Evolutionary conservation across 257 asterid species (phyloP), one percentile per base, ranked within the genome.

Genomic region (Salvia miltiorrhiza): DNA sequence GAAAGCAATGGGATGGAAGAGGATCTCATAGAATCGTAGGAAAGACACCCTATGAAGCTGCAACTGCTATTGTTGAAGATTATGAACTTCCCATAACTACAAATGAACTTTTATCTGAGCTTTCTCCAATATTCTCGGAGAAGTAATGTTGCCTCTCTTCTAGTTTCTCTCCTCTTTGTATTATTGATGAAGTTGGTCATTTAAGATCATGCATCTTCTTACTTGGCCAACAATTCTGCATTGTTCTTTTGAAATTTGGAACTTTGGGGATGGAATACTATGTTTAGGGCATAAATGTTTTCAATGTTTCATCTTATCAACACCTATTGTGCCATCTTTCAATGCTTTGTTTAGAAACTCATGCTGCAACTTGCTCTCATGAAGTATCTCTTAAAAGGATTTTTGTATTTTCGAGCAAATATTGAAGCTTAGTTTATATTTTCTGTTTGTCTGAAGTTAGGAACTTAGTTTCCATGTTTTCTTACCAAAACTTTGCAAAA

Each of bases 1-100:
- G 93, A 49, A 90, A 93, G 87, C 83, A 90, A 69, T 93, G 96
- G 98, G 93, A 90, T 72, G 91, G 82, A 64, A 82, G 63, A 68
- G 71, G 44, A 76, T 77, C 86, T 69, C 78, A 83, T 28, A 81
- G 70, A 69, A 76, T 82, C 57, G 84, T 78, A 12, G 97, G 97
- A 65, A 88, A 83, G 84, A 80, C 95, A 56, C 96, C 95, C 40
- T 64, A 72, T 78, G 95, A 93, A 73, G 93, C 92, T 73, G 96
- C 96, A n/a, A 80, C 85, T 48, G 88, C 83, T 35, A 78, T 90
- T 68, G 85, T 88, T 40, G 87, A 90, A 80, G 96, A 81, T 76
- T 90, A 84, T 70, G 83, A 70, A 43, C 96, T 93, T 63, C 83
- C 98, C 28, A 26, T 90, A 59, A 78, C 90, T 12, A 45, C 85